phyloP scores from a whole-genome alignment of 139 green algal genomes.

The Chlorella sp. region DNA sequence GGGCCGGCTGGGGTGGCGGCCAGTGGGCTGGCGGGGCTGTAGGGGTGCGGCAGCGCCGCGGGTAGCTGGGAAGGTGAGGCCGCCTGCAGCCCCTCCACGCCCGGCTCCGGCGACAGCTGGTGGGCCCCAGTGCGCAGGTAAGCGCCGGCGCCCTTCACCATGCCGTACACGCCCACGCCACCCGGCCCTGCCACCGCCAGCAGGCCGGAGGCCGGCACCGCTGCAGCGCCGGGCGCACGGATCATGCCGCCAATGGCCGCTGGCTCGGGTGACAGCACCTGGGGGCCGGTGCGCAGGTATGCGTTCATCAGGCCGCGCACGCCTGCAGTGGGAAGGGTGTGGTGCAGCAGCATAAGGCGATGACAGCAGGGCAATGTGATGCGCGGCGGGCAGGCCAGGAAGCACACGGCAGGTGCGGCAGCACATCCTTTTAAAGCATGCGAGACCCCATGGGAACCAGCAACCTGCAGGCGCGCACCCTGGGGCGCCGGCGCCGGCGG shows the following conservation, averaged over 20 bases:
- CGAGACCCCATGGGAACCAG: too few relatives aligned
- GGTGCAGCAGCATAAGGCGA: not conserved
- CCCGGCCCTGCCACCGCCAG: slow-evolving; percentile 1
- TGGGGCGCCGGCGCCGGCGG: slow-evolving; percentile 7
- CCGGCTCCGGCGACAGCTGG: slow-evolving; percentile 47
- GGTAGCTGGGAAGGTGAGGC: not conserved
- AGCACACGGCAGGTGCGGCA: not conserved
- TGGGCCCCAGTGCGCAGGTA: slow-evolving; percentile 46
- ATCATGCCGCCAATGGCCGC: slow-evolving; percentile 3
- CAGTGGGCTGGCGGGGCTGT: slow-evolving; percentile 32
- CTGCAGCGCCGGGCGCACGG: not conserved
- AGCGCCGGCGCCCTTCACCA: slow-evolving; percentile 27
- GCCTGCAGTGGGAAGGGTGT: not conserved
- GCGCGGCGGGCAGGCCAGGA: not conserved
- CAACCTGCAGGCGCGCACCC: not conserved
- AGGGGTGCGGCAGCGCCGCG: slow-evolving; percentile 7
- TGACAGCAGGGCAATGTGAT: too few relatives aligned
- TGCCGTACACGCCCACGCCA: slow-evolving; percentile 14
- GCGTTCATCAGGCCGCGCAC: slow-evolving; percentile 36
- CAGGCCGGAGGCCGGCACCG: slow-evolving; percentile 22
- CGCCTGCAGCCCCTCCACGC: slow-evolving; percentile 8
- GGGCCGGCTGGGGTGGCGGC: not conserved
- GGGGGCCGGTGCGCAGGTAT: slow-evolving; percentile 46
- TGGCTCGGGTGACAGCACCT: slow-evolving; percentile 49
- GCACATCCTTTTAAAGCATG: too few relatives aligned